Evolutionary conservation across 257 asterid species (phyloP), one percentile per base, ranked within the genome.

Genomic region (Ophiorrhiza pumila): DNA sequence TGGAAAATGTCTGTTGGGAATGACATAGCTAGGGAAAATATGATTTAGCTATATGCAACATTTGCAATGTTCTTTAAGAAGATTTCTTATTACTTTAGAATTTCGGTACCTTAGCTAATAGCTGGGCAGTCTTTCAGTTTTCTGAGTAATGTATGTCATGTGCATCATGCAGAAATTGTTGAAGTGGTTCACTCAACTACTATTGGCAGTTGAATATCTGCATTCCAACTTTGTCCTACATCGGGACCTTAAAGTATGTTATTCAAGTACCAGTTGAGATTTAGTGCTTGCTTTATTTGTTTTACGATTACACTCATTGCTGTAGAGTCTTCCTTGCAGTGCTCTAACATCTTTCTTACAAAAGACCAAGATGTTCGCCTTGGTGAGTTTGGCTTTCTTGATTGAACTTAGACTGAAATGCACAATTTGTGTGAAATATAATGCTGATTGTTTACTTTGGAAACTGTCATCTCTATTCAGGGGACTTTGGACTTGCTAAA

Each of bases 401-500:
- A 67, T 45, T 66, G 60, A 46, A 74, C 68, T 49, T 31, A 29
- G 75, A 70, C 57, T 64, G n/a, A 42, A 65, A 65, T 50, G 53
- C 34, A 1, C 57, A 29, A 34, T 71, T 72, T 61, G 76, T 53
- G 31, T 60, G 34, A 45, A 63, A 69, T 72, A 47, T 29, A 29
- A 58, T 71, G 35, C 49, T 75, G 56, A 71, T 60, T 79, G 66
- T 68, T 25, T 62, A 32, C 35, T 25, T 72, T 65, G 46, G 55
- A 61, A 39, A 67, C 52, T 71, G 74, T 46, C 58, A 50, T 9
- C 45, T 47, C 77, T 82, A 70, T n/a, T 25, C 84, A 95, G 99
- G 99, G 77, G 99, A 95, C 82, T 95, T 95, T 79, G 99, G 99
- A 80, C 96, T 95, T 63, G 99, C 99, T 23, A 95, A 95, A 83